These are phyloP conservation scores for Lophium mytilinum DNA, from an alignment of 495 filamentous ascomycete species.

Conservation along the genomic window DNA sequence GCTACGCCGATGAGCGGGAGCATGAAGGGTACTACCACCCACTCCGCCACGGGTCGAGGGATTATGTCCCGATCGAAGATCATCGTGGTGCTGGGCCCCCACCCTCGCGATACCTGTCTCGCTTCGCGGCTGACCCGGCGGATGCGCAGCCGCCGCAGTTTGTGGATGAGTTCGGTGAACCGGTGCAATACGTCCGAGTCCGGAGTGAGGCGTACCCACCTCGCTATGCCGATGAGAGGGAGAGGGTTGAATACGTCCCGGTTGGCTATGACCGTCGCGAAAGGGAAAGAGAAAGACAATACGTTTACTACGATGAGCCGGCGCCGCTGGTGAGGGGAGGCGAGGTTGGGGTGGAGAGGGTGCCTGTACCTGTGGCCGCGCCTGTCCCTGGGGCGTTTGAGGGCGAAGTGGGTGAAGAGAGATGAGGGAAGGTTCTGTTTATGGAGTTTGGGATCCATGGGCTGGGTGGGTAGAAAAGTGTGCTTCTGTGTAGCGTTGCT, in stretches of 20 bases:
- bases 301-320: constrained; percentile 21
- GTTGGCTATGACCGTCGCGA: constrained; percentile 3
- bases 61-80: constrained; percentile 19
- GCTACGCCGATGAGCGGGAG: not conserved
- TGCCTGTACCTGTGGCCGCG: not conserved
- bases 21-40: constrained; percentile 6
- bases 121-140: constrained; percentile 3
- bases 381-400: too few species aligned
- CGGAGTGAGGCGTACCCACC: not conserved
- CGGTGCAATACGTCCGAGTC: constrained; percentile 12
- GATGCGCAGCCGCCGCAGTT: constrained; percentile 14
- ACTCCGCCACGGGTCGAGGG: not conserved
- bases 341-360: not conserved
- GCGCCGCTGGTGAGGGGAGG: constrained; percentile 4
- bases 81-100: constrained; percentile 4
- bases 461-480: too few species aligned
- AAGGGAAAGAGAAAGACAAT: constrained; percentile 4
- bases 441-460: too few species aligned
- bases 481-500: too few species aligned
- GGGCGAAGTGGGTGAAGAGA: too few species aligned
- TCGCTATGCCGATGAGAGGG: not conserved
- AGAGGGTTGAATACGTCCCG: constrained; percentile 5
- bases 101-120: not conserved
- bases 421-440: too few species aligned
- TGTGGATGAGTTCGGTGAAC: constrained; percentile 15